Evolutionary conservation across 2,329 filamentous ascomycete genomes (phyloP), one percentile per base, ranked within the genome.

Genomic region (Cylindrodendrum hubeiense): DNA sequence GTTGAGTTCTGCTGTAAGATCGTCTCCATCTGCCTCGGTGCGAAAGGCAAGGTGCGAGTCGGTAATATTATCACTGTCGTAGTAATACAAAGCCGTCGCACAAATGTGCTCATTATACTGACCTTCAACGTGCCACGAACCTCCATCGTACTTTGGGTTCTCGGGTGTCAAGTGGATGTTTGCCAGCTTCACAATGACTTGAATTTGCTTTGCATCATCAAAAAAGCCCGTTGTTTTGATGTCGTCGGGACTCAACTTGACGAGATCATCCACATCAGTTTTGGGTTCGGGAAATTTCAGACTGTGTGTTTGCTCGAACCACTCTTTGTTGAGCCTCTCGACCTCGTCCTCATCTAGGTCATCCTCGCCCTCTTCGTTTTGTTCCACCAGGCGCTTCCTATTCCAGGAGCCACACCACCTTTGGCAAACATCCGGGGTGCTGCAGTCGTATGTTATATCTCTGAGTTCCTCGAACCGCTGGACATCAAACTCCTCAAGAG

Each of bases 151-250:
- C 0, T 71, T 71, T 0, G 89, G 86, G 3, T 87, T 83, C n/a
- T 87, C 85, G 0, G 89, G 89, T 0, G 83, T 87, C 1, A 91
- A 80, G 33, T 90, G 82, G 50, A 91, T 87, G 50, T 85, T 88
- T 9, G 87, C 83, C 17, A 92, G 78, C 75, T 91, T 91, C 59
- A 90, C 84, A 57, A 91, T 88, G 34, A 92, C 80, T 65, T 92
- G 90, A 0, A 91, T 77, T 3, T 76, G 77, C 9, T 72, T 57
- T 2, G 67, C 65, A 30, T 69, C 71, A 5, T 72, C 37, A 47
- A 77, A 77, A 66, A 79, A 81, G 2, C 70, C 71, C 3, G 62
- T 52, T 5, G 68, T 56, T 24, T 75, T 73, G 34, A 78, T 67
- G 19, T 75, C 69, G 12, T 65, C 43, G 28, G 70, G 8, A 17